Evolutionary conservation across 1,284 basidiomycete species (phyloP).

Genomic region (Pyrrhoderma noxium): DNA sequence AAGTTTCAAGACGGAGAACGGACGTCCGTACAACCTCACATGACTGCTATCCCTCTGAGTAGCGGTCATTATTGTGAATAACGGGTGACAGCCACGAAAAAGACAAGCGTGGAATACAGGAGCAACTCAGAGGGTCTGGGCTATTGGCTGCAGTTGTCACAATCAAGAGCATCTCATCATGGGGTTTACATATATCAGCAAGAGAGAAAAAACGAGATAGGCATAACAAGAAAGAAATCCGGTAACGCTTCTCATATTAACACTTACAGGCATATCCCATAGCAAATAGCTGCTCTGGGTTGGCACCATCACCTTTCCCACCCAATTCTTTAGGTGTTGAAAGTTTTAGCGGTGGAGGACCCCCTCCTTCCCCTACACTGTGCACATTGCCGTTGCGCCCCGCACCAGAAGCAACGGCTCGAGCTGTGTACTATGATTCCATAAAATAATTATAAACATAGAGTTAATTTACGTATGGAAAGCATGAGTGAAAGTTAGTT

Average conservation of each 20-base stretch:
- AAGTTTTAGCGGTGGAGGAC: conserved; percentile 38
- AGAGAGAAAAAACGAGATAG: background rate
- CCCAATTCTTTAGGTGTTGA: conserved; percentile 47
- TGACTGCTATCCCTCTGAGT: too few relatives aligned
- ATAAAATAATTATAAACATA: background rate
- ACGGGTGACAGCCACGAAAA: too few relatives aligned
- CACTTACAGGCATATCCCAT: conserved; percentile 47
- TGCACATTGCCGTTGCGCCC: conserved; percentile 46
- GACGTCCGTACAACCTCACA: too few relatives aligned
- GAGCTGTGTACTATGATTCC: conserved; percentile 42
- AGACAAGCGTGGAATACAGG: too few relatives aligned
- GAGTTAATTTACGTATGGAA: too few relatives aligned
- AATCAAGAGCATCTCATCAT: too few relatives aligned
- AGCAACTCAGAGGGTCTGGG: too few relatives aligned
- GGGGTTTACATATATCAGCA: background rate
- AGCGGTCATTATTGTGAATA: too few relatives aligned
- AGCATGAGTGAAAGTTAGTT: too few relatives aligned
- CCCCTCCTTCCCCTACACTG: conserved; percentile 35
- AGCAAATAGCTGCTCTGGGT: conserved; percentile 59
- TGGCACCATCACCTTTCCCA: conserved; percentile 47
- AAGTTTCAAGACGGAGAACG: too few relatives aligned
- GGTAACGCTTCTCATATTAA: conserved; percentile 19
- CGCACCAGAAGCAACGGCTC: conserved; percentile 43
- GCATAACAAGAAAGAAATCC: background rate
- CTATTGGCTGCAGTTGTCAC: too few relatives aligned